Conservation (phyloP, 768 basidiomycete species). For the Panaeolus cyanescens region DNA sequence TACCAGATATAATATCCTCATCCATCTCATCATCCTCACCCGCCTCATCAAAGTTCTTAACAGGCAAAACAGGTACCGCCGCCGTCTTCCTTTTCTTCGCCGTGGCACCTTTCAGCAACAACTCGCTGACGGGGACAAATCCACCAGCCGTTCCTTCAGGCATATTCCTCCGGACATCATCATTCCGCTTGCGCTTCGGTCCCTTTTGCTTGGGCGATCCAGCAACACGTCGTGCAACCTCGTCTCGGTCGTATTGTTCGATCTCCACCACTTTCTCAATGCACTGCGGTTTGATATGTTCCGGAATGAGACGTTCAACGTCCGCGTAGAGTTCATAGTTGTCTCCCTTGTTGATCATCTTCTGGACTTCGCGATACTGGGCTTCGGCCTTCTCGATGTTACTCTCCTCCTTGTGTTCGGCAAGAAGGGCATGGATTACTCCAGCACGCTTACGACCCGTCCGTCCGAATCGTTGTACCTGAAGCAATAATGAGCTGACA, state of each 20-base stretch:
- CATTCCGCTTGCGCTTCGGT: conserved; percentile 70
- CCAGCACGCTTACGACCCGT: conserved; percentile 94
- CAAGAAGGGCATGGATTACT: conserved; percentile 86
- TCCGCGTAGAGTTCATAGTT: conserved; percentile 93
- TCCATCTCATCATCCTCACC: conserved; percentile 72
- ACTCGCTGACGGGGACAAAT: conserved; percentile 69
- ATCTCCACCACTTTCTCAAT: conserved; percentile 85
- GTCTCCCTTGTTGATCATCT: conserved; percentile 81
- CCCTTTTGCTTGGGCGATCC: conserved; percentile 31
- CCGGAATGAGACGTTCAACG: conserved; percentile 83
- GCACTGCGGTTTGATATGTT: conserved; percentile 72
- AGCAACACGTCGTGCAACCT: conserved; percentile 34
- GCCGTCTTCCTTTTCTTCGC: conserved; percentile 47
- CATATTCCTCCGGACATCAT: conserved; percentile 68
- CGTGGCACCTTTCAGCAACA: conserved; percentile 53
- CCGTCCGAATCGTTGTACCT: conserved; percentile 96
- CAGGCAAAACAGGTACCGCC: conserved; percentile 14
- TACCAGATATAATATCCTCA: conserved; percentile 61
- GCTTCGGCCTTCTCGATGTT: conserved; percentile 90
- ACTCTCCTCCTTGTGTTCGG: conserved; percentile 86
- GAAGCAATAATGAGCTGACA: conserved; percentile 9
- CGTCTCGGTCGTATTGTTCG: conserved; percentile 64
- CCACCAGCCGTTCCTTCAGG: conserved; percentile 70
- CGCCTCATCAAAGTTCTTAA: conserved; percentile 49
- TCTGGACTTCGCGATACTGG: conserved; percentile 87